Base-by-base conservation (phyloP, 2,329 filamentous ascomycete species). In the Arthrobotrys iridis region DNA sequence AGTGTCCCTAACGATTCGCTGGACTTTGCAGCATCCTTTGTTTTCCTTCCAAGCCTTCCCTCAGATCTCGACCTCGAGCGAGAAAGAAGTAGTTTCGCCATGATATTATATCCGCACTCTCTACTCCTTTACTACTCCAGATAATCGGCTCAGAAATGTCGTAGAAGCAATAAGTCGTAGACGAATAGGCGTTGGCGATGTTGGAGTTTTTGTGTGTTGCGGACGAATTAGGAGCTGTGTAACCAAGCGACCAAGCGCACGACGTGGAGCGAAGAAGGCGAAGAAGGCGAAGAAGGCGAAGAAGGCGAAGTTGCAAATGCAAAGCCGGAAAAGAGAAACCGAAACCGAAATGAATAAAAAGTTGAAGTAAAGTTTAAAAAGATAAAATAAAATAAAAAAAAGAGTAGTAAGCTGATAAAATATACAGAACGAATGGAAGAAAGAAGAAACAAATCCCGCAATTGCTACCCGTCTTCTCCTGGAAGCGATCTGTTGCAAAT, bases 321-420 rank as follows among this genome's bases (percentile, higher is more conserved):
- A 58, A 58, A 26, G 40, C 33, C n/a, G n/a, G n/a, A 8, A 20
- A 60, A 45, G 41, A 26, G 15, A 43, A 45, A 30, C 43, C 24
- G 40, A 35, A 63, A 77, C 50, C 41, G 41, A 70, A 64, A 62
- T 11, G 46, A 35, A 76, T 24, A 6, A 50, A 11, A 35, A 8
- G 30, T 43, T 20, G 33, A 65, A 55, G 26, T 58, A 67, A 58
- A 26, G n/a, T n/a, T n/a, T n/a, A n/a, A n/a, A n/a, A n/a, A n/a
- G n/a, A n/a, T n/a, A 48, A 43, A 62, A 67, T 58, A 62, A 79
- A 70, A 77, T 55, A 65, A 33, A 64, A 75, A 63, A 73, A 68
- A 70, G 10, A 18, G 18, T 20, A 41, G 20, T n/a, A n/a, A n/a
- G n/a, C n/a, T n/a, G 66, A 67, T 60, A 76, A 66, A 77, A 57